Percentiles rank a stretch among this genome's conserved stretches.
These are phyloP conservation scores for Boletus holoroseus DNA, from an alignment of 1,284 basidiomycete genomes.

Conservation along the genomic window DNA sequence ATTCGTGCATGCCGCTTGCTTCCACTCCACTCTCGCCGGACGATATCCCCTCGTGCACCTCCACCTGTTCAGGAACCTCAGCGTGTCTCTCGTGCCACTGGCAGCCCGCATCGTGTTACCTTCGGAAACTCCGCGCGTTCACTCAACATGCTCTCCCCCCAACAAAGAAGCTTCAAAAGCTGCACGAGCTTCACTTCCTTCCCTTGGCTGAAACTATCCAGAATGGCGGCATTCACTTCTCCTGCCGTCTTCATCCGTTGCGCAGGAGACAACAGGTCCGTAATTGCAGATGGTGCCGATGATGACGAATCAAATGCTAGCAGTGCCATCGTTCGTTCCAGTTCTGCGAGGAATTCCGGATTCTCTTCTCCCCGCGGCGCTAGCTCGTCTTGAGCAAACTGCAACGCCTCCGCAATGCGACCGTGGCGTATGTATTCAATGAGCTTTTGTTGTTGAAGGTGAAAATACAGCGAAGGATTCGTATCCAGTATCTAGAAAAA, in stretches of 20 bases:
- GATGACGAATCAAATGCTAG: conserved; percentile 80
- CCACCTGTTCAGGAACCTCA: conserved; percentile 29
- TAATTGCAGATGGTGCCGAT: conserved; percentile 60
- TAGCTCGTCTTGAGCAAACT: conserved; percentile 90
- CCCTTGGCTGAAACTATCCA: conserved; percentile 87
- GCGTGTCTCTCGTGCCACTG: conserved; percentile 13
- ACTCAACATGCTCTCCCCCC: conserved; percentile 80
- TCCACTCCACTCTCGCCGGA: conserved; percentile 17
- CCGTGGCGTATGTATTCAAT: conserved; percentile 92
- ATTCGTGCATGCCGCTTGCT: conserved; percentile 25
- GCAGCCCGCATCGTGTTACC: conserved; percentile 35
- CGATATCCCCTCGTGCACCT: conserved; percentile 30
- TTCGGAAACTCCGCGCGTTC: conserved; percentile 73
- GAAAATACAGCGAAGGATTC: conserved; percentile 86
- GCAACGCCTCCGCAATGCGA: conserved; percentile 72
- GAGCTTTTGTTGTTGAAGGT: conserved; percentile 88
- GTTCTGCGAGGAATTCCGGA: conserved; percentile 85
- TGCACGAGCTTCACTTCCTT: conserved; percentile 87
- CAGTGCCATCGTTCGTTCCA: conserved; percentile 94
- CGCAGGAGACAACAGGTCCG: conserved; percentile 75
- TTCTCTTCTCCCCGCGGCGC: conserved; percentile 94
- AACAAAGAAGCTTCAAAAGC: conserved; percentile 80
- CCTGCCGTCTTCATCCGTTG: conserved; percentile 91
- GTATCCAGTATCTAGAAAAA: conserved; percentile 83
- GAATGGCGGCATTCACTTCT: conserved; percentile 91